Conservation (phyloP, 768 basidiomycete genomes). For the Heimioporus sp. region DNA sequence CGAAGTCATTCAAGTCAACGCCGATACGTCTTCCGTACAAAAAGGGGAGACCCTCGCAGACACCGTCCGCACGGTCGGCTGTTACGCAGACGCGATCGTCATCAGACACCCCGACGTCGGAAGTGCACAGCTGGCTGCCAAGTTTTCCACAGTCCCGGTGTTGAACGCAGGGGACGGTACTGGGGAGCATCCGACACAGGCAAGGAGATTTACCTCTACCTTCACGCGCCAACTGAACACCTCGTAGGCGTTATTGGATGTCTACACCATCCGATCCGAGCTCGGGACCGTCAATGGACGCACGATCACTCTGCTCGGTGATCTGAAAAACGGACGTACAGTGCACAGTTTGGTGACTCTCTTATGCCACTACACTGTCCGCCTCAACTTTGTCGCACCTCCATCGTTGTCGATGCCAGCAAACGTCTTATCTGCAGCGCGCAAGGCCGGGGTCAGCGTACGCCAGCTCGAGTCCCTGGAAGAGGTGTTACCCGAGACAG, state of each 20-base stretch:
- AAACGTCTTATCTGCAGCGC: conserved; percentile 76
- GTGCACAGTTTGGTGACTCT: conserved; percentile 95
- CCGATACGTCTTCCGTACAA: conserved; percentile 80
- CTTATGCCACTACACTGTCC: conserved; percentile 88
- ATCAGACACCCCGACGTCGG: conserved; percentile 94
- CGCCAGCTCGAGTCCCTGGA: conserved; percentile 85
- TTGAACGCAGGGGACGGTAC: conserved; percentile 97
- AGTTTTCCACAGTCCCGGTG: conserved; percentile 92
- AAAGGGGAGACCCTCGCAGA: conserved; percentile 95
- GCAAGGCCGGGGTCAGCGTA: conserved; percentile 78
- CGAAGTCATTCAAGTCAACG: conserved; percentile 82
- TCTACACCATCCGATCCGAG: conserved; percentile 96
- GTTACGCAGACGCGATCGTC: conserved; percentile 93
- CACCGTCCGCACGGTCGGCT: conserved; percentile 90
- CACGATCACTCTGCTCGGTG: conserved; percentile 89
- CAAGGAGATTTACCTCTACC: conserved; percentile 30
- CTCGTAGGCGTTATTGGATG: conserved; percentile 71
- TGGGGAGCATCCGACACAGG: conserved; percentile 97
- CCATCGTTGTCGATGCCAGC: conserved; percentile 86
- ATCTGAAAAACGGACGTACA: conserved; percentile 96
- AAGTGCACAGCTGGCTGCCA: conserved; percentile 92
- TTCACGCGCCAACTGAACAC: conserved; percentile 4
- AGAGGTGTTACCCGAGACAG: conserved; percentile 87
- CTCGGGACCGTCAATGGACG: conserved; percentile 97
- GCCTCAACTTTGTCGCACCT: conserved; percentile 94